Evolutionary conservation across 345 rosid genomes (phyloP).

Genomic region (Hibiscus syriacus): DNA sequence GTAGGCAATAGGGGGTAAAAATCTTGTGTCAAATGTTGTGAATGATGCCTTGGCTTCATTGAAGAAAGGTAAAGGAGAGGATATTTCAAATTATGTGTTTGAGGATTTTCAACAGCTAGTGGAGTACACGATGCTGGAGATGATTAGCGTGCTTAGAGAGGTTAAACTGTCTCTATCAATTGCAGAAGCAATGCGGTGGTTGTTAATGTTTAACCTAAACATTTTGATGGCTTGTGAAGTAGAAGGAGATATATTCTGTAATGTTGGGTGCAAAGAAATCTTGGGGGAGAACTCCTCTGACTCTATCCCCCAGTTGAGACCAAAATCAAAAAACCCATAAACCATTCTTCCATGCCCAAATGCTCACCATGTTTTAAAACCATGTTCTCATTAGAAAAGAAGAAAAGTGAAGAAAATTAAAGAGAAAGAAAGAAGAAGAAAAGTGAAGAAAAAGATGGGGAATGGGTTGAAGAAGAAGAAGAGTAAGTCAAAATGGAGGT

Average conservation of each 20-base stretch:
- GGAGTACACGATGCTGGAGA: conserved; percentile 26
- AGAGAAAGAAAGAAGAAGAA: too few species aligned
- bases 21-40: conserved; percentile 33
- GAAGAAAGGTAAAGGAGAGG: conserved; percentile 13
- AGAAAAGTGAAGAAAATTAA: too few species aligned
- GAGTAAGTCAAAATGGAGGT: too few species aligned
- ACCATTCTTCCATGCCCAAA: neutral
- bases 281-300: conserved; percentile 1
- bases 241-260: conserved; percentile 10
- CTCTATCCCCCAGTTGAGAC: neutral
- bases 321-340: conserved; percentile 2
- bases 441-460: too few species aligned
- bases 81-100: conserved; percentile 22
- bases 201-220: conserved; percentile 28
- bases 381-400: too few species aligned
- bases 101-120: conserved; percentile 34
- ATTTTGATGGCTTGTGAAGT: conserved; percentile 21
- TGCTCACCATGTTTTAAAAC: neutral
- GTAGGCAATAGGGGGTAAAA: conserved; percentile 23
- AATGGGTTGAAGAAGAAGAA: too few species aligned
- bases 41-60: conserved; percentile 19
- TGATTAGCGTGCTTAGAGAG: conserved; percentile 24
- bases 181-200: conserved; percentile 32
- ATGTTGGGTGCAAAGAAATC: conserved; percentile 10
- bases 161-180: conserved; percentile 25